These are phyloP conservation scores for Cornus controversa DNA, from an alignment of 148 eudicot species.

Conservation along the genomic window DNA sequence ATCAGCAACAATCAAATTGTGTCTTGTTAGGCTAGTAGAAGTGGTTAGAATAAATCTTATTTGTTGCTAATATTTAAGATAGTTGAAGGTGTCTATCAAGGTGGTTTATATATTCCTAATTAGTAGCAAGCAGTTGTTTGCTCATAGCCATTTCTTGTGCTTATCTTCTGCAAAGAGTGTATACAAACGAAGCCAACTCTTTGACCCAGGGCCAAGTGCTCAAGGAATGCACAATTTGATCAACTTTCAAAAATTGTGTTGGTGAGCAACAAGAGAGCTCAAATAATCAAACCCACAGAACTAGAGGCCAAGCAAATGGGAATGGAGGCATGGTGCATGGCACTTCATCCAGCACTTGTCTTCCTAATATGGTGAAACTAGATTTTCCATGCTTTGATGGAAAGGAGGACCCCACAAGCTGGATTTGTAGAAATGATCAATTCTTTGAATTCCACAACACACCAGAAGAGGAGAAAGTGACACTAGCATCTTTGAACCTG, in stretches of 20 bases:
- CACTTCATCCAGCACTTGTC: not conserved
- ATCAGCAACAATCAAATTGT: no score
- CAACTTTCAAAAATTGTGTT: not conserved
- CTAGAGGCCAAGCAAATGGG: not conserved
- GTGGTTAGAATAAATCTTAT: no score
- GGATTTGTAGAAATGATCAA: not conserved
- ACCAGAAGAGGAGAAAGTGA: not conserved
- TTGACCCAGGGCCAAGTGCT: not conserved
- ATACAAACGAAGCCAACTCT: no score
- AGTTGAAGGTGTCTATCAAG: no score
- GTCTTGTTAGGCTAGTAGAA: no score
- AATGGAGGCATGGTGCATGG: not conserved
- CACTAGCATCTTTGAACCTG: not conserved
- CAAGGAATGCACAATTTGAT: not conserved
- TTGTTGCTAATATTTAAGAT: no score
- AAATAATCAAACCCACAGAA: not conserved
- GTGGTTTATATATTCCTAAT: no score
- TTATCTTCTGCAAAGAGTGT: no score
- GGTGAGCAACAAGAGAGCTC: not conserved
- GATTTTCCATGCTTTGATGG: not conserved
- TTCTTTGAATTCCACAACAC: not conserved
- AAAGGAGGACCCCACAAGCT: not conserved
- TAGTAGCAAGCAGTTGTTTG: no score
- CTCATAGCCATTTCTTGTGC: no score
- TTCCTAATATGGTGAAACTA: not conserved